A percentile compares a stretch with the other conserved stretches of the same genome.
Conservation (phyloP, 805 yeast genomes). For the Zygosaccharomyces gambellarensis region DNA sequence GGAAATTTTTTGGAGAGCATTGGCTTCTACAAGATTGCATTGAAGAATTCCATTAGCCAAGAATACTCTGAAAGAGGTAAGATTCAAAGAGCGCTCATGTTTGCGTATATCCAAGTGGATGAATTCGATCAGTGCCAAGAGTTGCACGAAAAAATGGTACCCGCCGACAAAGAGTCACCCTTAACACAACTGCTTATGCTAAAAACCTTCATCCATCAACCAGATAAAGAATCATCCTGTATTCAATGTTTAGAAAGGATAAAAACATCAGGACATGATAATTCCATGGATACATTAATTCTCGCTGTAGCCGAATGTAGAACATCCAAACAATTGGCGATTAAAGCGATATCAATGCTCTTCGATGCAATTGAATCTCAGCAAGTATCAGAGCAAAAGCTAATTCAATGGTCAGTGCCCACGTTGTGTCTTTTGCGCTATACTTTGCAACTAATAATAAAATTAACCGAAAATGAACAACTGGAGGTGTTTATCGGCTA, state of each 20-base stretch:
- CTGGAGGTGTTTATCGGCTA: slow-evolving; percentile 3
- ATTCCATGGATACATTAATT: slow-evolving; percentile 32
- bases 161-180: slow-evolving; percentile 22
- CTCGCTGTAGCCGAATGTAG: slow-evolving; percentile 34
- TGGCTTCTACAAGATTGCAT: slow-evolving; percentile 27
- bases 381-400: background rate
- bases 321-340: slow-evolving; percentile 22
- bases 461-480: slow-evolving; percentile 19
- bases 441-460: slow-evolving; percentile 33
- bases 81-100: slow-evolving; percentile 36
- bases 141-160: slow-evolving; percentile 25
- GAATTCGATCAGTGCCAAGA: slow-evolving; percentile 20
- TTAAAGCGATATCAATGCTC: slow-evolving; percentile 25
- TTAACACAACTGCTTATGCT: slow-evolving; percentile 35
- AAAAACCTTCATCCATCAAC: slow-evolving; percentile 17
- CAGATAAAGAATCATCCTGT: slow-evolving; percentile 13
- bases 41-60: slow-evolving; percentile 24
- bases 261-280: slow-evolving; percentile 34
- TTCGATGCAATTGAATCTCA: slow-evolving; percentile 26
- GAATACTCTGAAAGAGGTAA: slow-evolving; percentile 34
- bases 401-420: slow-evolving; percentile 23
- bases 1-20: slow-evolving; percentile 20
- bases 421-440: slow-evolving; percentile 25
- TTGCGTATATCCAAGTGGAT: slow-evolving; percentile 25
- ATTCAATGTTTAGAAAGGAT: slow-evolving; percentile 33